Evolutionary conservation across 192 early-diverging fungal genomes (phyloP), one percentile per base, ranked within the genome.

Genomic region (Chytriomyces sp.): DNA sequence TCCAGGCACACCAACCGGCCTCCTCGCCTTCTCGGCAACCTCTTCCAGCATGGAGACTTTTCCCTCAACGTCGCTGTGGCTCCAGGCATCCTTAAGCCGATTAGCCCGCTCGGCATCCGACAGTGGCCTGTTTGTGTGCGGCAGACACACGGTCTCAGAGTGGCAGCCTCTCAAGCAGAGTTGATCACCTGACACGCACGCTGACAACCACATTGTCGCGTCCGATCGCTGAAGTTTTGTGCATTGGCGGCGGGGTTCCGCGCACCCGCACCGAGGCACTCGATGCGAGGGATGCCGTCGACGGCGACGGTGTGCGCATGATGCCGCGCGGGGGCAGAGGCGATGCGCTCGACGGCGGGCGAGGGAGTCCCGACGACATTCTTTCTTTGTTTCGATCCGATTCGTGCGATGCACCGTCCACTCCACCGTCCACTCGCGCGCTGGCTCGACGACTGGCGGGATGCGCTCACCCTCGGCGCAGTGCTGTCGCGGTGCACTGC

Each of bases 191-290:
- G 22, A 58, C 30, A 28, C 73, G 22, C 25, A 74, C 64, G 40
- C 44, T 54, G 3, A 74, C 73, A 38, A 74, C 64, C 25, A 64
- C 63, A 39, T 74, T 74, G 57, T 74, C 73, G 19, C 53, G 53
- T 7, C 73, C 73, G 28, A 74, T 49, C 5, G 63, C 25, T 12
- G 61, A n/a, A 30, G 60, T 38, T 31, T 64, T 62, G 17, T 6
- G 49, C 32, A 74, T 25, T 33, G 36, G 25, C 30, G 63, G 73
- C 19, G 63, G 63, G 6, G 61, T 22, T n/a, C 44, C 22, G 17
- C 17, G 17, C 17, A 14, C 22, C 22, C 44, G 44, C 14, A 22
- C 22, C 14, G 44, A 49, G 17, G 44, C 44, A 14, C 44, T 49
- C 17, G 44, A 49, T 2, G n/a, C n/a, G n/a, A n/a, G n/a, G n/a